Evolutionary conservation across 1,284 basidiomycete genomes (phyloP).

Genomic region (Abortiporus biennis): DNA sequence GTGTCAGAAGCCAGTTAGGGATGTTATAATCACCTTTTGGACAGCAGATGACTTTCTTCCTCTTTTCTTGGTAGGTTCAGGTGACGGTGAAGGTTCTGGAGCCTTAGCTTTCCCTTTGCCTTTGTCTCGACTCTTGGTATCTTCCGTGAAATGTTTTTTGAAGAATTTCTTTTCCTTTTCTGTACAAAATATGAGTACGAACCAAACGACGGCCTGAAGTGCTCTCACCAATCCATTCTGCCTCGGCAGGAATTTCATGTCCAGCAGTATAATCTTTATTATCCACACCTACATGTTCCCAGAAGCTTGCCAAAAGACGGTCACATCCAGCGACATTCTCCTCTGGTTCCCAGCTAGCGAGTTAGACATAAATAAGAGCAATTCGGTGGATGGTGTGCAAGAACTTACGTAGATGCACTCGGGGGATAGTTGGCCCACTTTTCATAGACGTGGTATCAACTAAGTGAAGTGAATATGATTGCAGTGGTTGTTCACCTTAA

Average conservation of each 20-base stretch:
- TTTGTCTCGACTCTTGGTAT: too few species aligned
- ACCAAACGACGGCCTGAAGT: background rate
- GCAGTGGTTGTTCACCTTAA: constrained; percentile 55
- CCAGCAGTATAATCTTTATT: constrained; percentile 45
- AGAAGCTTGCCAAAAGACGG: constrained; percentile 53
- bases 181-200: constrained; percentile 12
- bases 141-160: constrained; percentile 30
- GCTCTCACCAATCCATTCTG: constrained; percentile 20
- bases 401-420: too few species aligned
- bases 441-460: too few species aligned
- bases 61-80: too few species aligned
- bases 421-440: background rate
- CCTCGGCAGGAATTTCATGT: constrained; percentile 31
- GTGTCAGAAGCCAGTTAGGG: too few species aligned
- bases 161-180: constrained; percentile 39
- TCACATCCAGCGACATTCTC: constrained; percentile 47
- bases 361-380: constrained; percentile 3
- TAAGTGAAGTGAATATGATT: too few species aligned
- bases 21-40: too few species aligned
- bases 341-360: constrained; percentile 58
- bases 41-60: too few species aligned
- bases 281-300: constrained; percentile 54
- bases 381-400: too few species aligned
- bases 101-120: too few species aligned
- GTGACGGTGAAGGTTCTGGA: too few species aligned